phyloP scores from a whole-genome alignment of 2,329 filamentous ascomycete genomes.

The Alternaria burnsii region DNA sequence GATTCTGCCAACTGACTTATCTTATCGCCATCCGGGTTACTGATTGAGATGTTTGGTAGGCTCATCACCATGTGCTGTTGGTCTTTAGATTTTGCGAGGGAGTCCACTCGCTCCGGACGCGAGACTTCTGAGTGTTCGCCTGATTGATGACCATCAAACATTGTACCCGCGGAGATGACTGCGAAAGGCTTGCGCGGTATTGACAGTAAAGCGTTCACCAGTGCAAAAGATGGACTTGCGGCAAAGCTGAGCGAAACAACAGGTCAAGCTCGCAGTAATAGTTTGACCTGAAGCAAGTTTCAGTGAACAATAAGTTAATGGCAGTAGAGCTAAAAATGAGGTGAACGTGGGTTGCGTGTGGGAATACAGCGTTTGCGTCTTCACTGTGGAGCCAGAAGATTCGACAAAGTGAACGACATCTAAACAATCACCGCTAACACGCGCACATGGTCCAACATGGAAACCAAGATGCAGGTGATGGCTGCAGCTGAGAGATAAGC shows the following conservation, averaged over 20 bases:
- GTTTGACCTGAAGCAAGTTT: not conserved
- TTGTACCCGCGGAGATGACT: not conserved
- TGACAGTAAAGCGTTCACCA: not conserved
- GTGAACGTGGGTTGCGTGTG: conserved; percentile 8
- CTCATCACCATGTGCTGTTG: not conserved
- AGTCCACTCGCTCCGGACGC: not conserved
- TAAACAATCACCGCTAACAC: not conserved
- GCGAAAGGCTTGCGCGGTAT: not conserved
- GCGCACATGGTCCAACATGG: not conserved
- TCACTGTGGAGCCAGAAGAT: conserved; percentile 4
- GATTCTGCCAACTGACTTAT: not conserved
- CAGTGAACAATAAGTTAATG: not conserved
- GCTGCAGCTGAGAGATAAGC: not conserved
- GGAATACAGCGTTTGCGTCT: conserved; percentile 14
- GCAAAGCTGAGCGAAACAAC: not conserved
- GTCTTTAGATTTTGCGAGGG: not conserved
- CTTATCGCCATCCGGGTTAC: not conserved
- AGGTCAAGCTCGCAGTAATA: not conserved
- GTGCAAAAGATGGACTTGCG: not conserved
- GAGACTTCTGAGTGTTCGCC: not conserved
- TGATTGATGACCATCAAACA: not conserved
- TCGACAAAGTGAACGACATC: not conserved
- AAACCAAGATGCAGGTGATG: not conserved
- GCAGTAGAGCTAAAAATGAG: conserved; percentile 9
- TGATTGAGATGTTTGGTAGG: conserved; percentile 1